phyloP scores from a whole-genome alignment of 78 protist species.

The Dictyostelium intermedium region DNA sequence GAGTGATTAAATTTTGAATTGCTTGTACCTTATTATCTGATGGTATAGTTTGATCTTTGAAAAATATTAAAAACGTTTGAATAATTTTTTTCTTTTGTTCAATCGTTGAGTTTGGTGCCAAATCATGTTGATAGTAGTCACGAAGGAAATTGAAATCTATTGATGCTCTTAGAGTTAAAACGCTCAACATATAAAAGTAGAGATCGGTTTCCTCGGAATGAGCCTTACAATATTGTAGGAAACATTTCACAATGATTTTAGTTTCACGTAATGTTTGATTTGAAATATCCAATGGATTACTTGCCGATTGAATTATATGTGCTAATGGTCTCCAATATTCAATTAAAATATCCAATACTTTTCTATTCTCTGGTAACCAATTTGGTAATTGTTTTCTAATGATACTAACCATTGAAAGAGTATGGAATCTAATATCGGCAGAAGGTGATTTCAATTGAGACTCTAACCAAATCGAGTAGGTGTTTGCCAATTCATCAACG shows the following conservation, averaged over 20 bases:
- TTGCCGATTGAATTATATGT: neutral
- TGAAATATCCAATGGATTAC: slow-evolving; percentile 14
- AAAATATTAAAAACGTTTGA: slow-evolving; percentile 43
- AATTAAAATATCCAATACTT: slow-evolving; percentile 7
- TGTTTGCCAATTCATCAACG: slow-evolving; percentile 33
- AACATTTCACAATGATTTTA: slow-evolving; percentile 85
- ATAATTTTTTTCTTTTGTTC: slow-evolving; percentile 45
- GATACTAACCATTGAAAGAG: neutral
- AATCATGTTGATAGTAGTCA: slow-evolving; percentile 73
- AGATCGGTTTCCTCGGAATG: slow-evolving; percentile 68
- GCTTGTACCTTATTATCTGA: slow-evolving; percentile 83
- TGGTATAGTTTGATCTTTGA: slow-evolving; percentile 7
- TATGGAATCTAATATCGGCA: slow-evolving; percentile 1
- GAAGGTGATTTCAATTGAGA: neutral
- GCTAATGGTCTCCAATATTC: slow-evolving; percentile 17
- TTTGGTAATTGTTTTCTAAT: slow-evolving; percentile 3
- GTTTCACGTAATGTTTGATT: slow-evolving; percentile 70
- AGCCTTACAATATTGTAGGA: slow-evolving; percentile 80
- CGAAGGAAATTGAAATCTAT: slow-evolving; percentile 85
- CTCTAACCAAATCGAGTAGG: neutral
- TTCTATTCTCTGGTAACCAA: slow-evolving; percentile 32
- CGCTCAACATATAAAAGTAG: slow-evolving; percentile 84
- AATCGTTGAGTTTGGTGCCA: slow-evolving; percentile 36
- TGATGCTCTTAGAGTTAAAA: slow-evolving; percentile 67
- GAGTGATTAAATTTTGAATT: slow-evolving; percentile 87